These are phyloP conservation scores for Xylaria curta DNA, from an alignment of 495 filamentous ascomycete genomes.

Conservation along the genomic window DNA sequence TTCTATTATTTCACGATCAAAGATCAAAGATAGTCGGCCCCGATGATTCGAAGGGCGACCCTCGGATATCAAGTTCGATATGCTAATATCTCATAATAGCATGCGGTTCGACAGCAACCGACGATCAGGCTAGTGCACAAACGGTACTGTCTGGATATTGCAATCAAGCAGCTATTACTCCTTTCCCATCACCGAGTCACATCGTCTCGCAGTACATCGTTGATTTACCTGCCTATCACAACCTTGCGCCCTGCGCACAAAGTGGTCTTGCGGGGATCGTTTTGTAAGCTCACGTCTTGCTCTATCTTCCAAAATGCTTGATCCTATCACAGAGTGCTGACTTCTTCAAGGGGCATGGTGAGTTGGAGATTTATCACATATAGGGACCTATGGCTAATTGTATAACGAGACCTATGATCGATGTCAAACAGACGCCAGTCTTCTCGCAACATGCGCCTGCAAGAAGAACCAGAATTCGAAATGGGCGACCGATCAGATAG, in stretches of 20 bases:
- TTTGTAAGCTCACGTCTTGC: conserved; percentile 35
- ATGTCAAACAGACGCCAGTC: conserved; percentile 39
- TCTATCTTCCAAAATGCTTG: not conserved
- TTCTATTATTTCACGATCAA: too few species aligned
- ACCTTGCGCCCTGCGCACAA: conserved; percentile 54
- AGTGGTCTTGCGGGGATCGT: conserved; percentile 48
- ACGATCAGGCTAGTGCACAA: conserved; percentile 51
- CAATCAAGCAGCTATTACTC: conserved; percentile 43
- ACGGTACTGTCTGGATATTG: conserved; percentile 56
- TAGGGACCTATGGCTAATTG: conserved; percentile 25
- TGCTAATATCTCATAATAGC: conserved; percentile 11
- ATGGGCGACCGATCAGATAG: conserved; percentile 46
- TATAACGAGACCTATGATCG: conserved; percentile 36
- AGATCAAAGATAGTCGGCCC: not conserved
- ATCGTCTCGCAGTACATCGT: conserved; percentile 52
- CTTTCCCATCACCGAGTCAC: conserved; percentile 47
- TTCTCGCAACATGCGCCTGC: conserved; percentile 55
- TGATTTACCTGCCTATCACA: conserved; percentile 49
- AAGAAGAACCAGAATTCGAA: conserved; percentile 53
- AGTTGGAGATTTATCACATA: conserved; percentile 18
- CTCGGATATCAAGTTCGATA: not conserved
- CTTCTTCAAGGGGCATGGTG: conserved; percentile 45
- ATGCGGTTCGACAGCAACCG: conserved; percentile 49
- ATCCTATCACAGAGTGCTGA: not conserved
- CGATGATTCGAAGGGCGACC: not conserved